A percentile compares a stretch with the other conserved stretches of the same genome.
Conservation (phyloP, 2,329 filamentous ascomycete genomes). For the Fusarium staphyleae region DNA sequence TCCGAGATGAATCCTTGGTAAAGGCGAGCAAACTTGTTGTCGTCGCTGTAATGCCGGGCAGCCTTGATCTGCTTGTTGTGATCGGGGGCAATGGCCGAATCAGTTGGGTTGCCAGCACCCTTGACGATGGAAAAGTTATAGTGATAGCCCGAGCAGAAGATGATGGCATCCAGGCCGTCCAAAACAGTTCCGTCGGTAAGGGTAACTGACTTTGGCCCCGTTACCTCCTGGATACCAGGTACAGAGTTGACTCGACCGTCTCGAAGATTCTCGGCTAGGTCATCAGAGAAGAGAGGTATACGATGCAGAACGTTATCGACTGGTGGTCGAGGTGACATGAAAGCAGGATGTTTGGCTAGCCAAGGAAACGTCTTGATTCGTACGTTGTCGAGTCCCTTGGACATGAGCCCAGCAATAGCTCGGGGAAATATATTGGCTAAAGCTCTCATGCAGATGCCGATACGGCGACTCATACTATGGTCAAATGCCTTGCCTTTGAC, state of each 20-base stretch:
- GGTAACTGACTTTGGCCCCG: slow-evolving; percentile 40
- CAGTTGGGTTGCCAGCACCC: slow-evolving; percentile 40
- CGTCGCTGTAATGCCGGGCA: slow-evolving; percentile 30
- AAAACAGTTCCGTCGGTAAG: slow-evolving; percentile 43
- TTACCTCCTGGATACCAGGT: slow-evolving; percentile 39
- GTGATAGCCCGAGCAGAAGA: slow-evolving; percentile 46
- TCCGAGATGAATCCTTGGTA: slow-evolving; percentile 45
- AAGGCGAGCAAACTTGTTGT: slow-evolving; percentile 41
- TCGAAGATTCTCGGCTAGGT: slow-evolving; percentile 41
- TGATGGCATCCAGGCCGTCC: slow-evolving; percentile 45
- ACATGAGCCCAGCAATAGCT: slow-evolving; percentile 23
- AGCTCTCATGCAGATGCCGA: slow-evolving; percentile 31
- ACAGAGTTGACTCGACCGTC: slow-evolving; percentile 41
- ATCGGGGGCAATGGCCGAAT: slow-evolving; percentile 40
- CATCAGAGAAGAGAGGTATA: slow-evolving; percentile 41
- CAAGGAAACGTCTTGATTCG: slow-evolving; percentile 35
- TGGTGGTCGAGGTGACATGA: slow-evolving; percentile 17
- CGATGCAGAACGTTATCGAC: slow-evolving; percentile 36
- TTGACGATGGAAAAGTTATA: slow-evolving; percentile 42
- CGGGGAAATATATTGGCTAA: slow-evolving; percentile 22
- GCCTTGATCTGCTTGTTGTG: slow-evolving; percentile 34
- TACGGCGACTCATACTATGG: slow-evolving; percentile 44
- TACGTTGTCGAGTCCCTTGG: slow-evolving; percentile 20
- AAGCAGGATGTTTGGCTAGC: slow-evolving; percentile 21
- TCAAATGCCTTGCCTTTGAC: slow-evolving; percentile 47